Evolutionary conservation across 2,329 filamentous ascomycete genomes (phyloP).

Genomic region (Scopulariopsis brevicaulis): DNA sequence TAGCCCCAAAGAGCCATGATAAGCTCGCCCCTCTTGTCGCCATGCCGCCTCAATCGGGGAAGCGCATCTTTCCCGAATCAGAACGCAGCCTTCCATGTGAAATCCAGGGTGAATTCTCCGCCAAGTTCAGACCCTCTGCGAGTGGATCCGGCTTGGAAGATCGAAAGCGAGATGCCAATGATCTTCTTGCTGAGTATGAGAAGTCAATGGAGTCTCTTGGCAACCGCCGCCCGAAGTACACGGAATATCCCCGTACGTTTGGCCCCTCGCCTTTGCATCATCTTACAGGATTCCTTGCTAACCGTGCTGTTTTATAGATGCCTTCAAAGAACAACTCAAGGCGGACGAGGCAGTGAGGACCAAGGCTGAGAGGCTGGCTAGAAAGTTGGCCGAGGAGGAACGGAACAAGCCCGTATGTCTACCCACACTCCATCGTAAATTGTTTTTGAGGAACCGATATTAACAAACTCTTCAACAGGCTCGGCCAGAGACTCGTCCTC

Average conservation of each 20-base stretch:
- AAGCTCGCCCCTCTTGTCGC: constrained; percentile 30
- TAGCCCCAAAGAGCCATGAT: constrained; percentile 30
- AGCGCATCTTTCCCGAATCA: constrained; percentile 24
- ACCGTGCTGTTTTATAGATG: constrained; percentile 14
- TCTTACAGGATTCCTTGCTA: neutral
- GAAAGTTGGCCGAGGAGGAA: constrained; percentile 27
- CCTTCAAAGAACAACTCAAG: constrained; percentile 33
- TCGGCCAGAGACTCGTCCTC: constrained; percentile 30
- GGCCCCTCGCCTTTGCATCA: neutral
- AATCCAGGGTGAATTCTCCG: constrained; percentile 29
- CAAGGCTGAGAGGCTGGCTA: constrained; percentile 32
- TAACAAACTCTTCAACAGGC: constrained; percentile 13
- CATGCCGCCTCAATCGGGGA: constrained; percentile 24
- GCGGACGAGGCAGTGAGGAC: constrained; percentile 31
- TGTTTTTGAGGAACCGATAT: neutral
- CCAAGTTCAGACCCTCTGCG: constrained; percentile 25
- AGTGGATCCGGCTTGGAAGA: constrained; percentile 28
- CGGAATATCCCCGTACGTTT: constrained; percentile 29
- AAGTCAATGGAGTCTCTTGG: constrained; percentile 27
- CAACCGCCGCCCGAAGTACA: constrained; percentile 31
- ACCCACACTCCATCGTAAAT: neutral
- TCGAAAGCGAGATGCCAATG: constrained; percentile 25
- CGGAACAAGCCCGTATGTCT: constrained; percentile 24
- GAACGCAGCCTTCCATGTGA: constrained; percentile 28
- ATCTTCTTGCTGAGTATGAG: constrained; percentile 27